These are phyloP conservation scores for Ophiostoma quercus DNA, from an alignment of 2,329 filamentous ascomycete species.

Conservation along the genomic window DNA sequence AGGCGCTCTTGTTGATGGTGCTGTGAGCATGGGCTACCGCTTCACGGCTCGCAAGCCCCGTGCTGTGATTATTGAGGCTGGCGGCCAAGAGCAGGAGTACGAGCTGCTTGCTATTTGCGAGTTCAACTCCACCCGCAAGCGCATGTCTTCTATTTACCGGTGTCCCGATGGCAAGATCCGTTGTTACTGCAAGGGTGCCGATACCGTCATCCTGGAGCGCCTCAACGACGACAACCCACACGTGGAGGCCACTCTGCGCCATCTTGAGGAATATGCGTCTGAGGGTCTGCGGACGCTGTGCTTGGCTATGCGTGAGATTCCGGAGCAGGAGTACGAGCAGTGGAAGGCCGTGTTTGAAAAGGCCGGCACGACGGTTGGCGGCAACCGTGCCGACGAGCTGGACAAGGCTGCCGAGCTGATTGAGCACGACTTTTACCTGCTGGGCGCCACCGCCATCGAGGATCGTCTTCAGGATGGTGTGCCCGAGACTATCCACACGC, in stretches of 20 bases:
- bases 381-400: constrained; percentile 87
- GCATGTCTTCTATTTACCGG: constrained; percentile 96
- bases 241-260: constrained; percentile 82
- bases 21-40: constrained; percentile 75
- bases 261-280: constrained; percentile 97
- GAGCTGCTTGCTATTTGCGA: constrained; percentile 95
- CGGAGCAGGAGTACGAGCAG: constrained; percentile 80
- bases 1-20: constrained; percentile 91
- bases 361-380: constrained; percentile 82
- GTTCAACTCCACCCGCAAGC: constrained; percentile 95
- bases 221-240: constrained; percentile 77
- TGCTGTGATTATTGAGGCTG: constrained; percentile 75
- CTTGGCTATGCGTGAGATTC: constrained; percentile 86
- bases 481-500: constrained; percentile 93
- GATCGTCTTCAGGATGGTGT: constrained; percentile 96
- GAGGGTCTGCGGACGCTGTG: constrained; percentile 93
- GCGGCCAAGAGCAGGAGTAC: constrained; percentile 70
- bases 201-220: constrained; percentile 94
- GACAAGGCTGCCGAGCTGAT: constrained; percentile 97
- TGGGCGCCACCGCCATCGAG: constrained; percentile 95
- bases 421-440: constrained; percentile 82
- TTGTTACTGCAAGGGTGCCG: constrained; percentile 92
- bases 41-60: constrained; percentile 88
- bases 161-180: constrained; percentile 94
- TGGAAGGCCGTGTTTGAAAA: constrained; percentile 85